Percentiles rank a stretch among this genome's conserved stretches.
phyloP scores from a whole-genome alignment of 176 grass and related monocot species.

The Avena insularis region DNA sequence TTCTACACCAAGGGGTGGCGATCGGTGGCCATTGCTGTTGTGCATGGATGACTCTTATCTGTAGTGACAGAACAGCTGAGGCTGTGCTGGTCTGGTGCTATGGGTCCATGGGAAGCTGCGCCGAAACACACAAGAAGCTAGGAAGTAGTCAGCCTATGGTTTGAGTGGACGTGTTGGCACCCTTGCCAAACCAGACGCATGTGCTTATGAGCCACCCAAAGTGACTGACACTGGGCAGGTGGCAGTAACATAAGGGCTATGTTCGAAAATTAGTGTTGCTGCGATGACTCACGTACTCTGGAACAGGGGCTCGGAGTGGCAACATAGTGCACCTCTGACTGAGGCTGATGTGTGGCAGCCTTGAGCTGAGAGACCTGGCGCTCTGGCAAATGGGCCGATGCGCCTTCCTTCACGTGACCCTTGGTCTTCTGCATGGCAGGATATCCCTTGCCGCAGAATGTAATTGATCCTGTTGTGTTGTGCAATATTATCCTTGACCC shows the following conservation, averaged over 20 bases:
- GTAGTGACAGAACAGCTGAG: conserved; percentile 13
- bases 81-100: conserved; percentile 17
- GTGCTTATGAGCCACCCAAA: neutral
- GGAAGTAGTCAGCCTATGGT: conserved; percentile 8
- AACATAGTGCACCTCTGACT: conserved; percentile 14
- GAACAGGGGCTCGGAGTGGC: neutral
- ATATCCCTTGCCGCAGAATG: conserved; percentile 9
- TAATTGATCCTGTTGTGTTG: neutral
- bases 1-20: neutral
- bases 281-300: neutral
- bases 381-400: conserved; percentile 5
- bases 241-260: neutral
- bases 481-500: conserved; percentile 3
- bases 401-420: neutral
- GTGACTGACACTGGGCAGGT: neutral
- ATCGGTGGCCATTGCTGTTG: neutral
- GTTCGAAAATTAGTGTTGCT: neutral
- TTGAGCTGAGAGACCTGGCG: conserved; percentile 7
- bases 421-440: neutral
- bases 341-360: conserved; percentile 12
- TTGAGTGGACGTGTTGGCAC: neutral
- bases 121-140: neutral
- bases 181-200: neutral
- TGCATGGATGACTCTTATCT: neutral
- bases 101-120: neutral